These are phyloP conservation scores for Pestalotiopsis sp. DNA, from an alignment of 2,329 filamentous ascomycete genomes.

Conservation along the genomic window DNA sequence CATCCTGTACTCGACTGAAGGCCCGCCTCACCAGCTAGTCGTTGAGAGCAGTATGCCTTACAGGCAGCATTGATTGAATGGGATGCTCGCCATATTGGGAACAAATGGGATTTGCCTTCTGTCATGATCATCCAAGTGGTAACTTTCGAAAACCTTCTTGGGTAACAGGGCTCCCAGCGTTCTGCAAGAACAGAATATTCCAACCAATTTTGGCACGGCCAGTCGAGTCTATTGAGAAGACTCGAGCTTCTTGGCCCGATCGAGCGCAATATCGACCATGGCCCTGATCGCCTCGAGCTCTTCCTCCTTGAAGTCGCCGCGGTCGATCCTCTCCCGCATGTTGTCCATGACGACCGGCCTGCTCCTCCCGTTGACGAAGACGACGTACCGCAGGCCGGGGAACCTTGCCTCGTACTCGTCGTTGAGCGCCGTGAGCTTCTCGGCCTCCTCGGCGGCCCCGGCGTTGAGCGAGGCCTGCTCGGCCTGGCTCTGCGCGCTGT, in stretches of 20 bases:
- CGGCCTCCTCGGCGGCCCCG: constrained; percentile 52
- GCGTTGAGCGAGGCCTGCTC: constrained; percentile 78
- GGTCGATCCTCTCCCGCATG: constrained; percentile 74
- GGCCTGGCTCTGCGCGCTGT: constrained; percentile 77
- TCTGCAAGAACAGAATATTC: too few relatives aligned
- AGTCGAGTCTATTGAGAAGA: constrained; percentile 16
- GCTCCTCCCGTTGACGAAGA: constrained; percentile 84
- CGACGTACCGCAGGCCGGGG: constrained; percentile 84
- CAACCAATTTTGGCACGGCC: neutral
- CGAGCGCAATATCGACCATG: constrained; percentile 88
- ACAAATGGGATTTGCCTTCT: too few relatives aligned
- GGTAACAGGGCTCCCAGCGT: too few relatives aligned
- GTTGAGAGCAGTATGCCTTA: too few relatives aligned
- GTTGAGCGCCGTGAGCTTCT: constrained; percentile 67
- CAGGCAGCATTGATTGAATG: too few relatives aligned
- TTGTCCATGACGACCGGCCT: constrained; percentile 78
- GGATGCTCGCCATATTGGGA: too few relatives aligned
- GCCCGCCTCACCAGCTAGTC: too few relatives aligned
- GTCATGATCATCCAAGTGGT: too few relatives aligned
- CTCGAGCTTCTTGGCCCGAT: constrained; percentile 69
- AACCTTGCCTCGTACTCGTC: constrained; percentile 78
- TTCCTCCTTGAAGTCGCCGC: constrained; percentile 68
- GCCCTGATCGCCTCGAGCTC: constrained; percentile 78
- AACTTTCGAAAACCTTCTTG: too few relatives aligned
- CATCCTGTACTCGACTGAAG: too few relatives aligned